Conservation (phyloP, 345 rosid genomes). For the Gossypium rotundifolium region DNA sequence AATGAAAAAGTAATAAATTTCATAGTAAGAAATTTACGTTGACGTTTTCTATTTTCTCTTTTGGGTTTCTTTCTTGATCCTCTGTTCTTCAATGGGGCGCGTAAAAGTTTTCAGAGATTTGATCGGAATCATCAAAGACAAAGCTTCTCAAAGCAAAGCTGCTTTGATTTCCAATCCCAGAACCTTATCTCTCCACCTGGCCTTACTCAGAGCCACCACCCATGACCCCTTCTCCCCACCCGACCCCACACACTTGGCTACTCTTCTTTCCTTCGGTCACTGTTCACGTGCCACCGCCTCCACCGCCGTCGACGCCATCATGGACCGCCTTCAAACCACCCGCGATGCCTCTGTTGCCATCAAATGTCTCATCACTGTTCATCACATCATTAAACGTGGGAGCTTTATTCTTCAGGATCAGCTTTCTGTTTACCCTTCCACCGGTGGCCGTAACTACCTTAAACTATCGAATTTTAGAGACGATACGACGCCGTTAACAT, state of each 20-base stretch:
- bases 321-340: slow-evolving; percentile 87
- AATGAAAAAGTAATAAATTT: too few species aligned
- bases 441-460: slow-evolving; percentile 82
- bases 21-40: neutral
- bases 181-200: slow-evolving; percentile 37
- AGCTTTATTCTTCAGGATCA: slow-evolving; percentile 86
- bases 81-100: slow-evolving; percentile 40
- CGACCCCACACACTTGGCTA: slow-evolving; percentile 37
- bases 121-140: slow-evolving; percentile 28
- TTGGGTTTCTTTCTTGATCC: neutral
- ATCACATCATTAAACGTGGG: slow-evolving; percentile 58
- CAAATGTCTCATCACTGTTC: slow-evolving; percentile 68
- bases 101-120: slow-evolving; percentile 45
- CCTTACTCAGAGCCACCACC: slow-evolving; percentile 75
- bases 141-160: slow-evolving; percentile 73
- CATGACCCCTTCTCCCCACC: slow-evolving; percentile 65
- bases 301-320: slow-evolving; percentile 54
- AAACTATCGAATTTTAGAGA: slow-evolving; percentile 80
- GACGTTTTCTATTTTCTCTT: neutral
- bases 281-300: slow-evolving; percentile 74
- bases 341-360: slow-evolving; percentile 64
- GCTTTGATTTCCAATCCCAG: slow-evolving; percentile 45
- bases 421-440: slow-evolving; percentile 65
- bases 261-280: slow-evolving; percentile 58
- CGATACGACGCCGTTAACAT: slow-evolving; percentile 37